Conservation (phyloP, 2,329 filamentous ascomycete species). For the Neofusicoccum sp. region DNA sequence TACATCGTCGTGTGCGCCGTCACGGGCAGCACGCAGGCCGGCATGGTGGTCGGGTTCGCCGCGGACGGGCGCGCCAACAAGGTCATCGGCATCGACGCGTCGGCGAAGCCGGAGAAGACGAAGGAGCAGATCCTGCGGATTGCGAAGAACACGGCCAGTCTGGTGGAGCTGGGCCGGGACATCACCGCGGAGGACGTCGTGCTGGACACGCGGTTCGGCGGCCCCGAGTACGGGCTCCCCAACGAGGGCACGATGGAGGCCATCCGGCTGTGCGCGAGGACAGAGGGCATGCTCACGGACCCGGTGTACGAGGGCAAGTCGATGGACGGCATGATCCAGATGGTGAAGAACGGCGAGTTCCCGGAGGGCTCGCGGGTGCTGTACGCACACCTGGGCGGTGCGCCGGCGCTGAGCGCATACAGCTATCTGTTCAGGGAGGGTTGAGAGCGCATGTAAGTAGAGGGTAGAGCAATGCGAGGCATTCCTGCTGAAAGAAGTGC, state of each 20-base stretch:
- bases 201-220: constrained; percentile 65
- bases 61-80: constrained; percentile 37
- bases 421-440: constrained; percentile 21
- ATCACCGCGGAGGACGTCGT: constrained; percentile 63
- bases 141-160: constrained; percentile 60
- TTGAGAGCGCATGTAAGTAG: background rate
- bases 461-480: background rate
- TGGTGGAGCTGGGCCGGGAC: constrained; percentile 62
- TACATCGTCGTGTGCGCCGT: constrained; percentile 67
- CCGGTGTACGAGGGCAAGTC: constrained; percentile 77
- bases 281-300: constrained; percentile 72
- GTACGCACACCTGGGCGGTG: constrained; percentile 70
- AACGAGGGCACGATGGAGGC: constrained; percentile 65
- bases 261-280: constrained; percentile 65
- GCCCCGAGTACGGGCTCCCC: constrained; percentile 65
- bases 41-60: constrained; percentile 72
- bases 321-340: constrained; percentile 67
- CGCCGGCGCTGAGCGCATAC: constrained; percentile 68
- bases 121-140: constrained; percentile 66
- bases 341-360: constrained; percentile 64
- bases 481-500: background rate
- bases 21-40: constrained; percentile 68
- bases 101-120: constrained; percentile 60
- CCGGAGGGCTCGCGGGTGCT: constrained; percentile 60
- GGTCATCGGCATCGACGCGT: constrained; percentile 67